Percentiles rank a stretch among this genome's conserved stretches.
Conservation (phyloP, 1,139 yeast species). For the Meyerozyma guilliermondii region DNA sequence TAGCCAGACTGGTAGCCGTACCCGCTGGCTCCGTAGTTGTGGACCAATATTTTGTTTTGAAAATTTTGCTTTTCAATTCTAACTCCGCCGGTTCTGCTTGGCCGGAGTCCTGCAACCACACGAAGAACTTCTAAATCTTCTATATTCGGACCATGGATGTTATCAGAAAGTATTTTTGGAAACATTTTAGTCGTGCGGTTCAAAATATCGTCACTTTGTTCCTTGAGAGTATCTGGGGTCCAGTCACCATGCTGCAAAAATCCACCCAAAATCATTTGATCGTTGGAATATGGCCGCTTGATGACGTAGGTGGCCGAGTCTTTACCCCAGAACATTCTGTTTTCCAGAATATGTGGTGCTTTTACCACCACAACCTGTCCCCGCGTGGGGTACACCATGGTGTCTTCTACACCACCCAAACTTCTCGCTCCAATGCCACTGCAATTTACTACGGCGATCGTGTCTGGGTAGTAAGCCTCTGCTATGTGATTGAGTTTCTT, state of each 20-base stretch:
- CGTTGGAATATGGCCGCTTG: constrained; percentile 13
- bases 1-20: constrained; percentile 16
- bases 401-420: constrained; percentile 12
- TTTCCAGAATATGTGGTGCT: constrained; percentile 9
- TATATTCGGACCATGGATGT: constrained; percentile 9
- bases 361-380: constrained; percentile 11
- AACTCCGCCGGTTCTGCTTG: constrained; percentile 15
- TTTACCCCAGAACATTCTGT: constrained; percentile 8
- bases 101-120: constrained; percentile 14
- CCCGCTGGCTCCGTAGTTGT: constrained; percentile 18
- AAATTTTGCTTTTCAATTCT: constrained; percentile 10
- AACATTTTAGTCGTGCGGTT: constrained; percentile 8
- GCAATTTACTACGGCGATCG: constrained; percentile 12
- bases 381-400: constrained; percentile 6
- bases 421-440: constrained; percentile 14
- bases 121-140: constrained; percentile 12
- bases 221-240: constrained; percentile 9
- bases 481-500: constrained; percentile 44
- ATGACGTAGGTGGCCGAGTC: constrained; percentile 13
- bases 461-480: constrained; percentile 37
- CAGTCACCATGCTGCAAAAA: constrained; percentile 12
- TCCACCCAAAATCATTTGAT: constrained; percentile 16
- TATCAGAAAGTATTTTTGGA: constrained; percentile 11
- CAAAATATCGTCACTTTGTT: constrained; percentile 12
- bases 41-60: constrained; percentile 7